Evolutionary conservation across 805 yeast species (phyloP).

Genomic region (Metschnikowia gruessii): DNA sequence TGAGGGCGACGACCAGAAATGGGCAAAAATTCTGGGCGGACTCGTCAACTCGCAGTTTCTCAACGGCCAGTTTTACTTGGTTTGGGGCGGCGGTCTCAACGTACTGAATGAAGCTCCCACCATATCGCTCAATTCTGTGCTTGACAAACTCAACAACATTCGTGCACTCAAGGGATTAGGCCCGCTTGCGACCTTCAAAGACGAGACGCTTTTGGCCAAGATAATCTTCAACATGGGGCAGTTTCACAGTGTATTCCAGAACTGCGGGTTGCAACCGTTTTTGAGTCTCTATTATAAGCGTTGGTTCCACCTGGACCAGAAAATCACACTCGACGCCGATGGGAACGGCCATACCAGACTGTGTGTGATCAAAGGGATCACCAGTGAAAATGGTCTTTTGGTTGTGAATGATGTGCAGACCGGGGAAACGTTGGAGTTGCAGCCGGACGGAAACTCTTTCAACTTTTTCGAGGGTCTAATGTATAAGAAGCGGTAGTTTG

Average conservation of each 20-base stretch:
- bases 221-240: conserved; percentile 62
- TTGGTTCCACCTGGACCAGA: conserved; percentile 83
- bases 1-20: conserved; percentile 59
- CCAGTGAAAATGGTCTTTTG: conserved; percentile 79
- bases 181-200: conserved; percentile 45
- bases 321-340: conserved; percentile 49
- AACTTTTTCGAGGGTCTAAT: conserved; percentile 91
- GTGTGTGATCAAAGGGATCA: conserved; percentile 76
- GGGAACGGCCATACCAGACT: conserved; percentile 47
- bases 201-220: conserved; percentile 61
- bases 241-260: conserved; percentile 56
- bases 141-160: conserved; percentile 56
- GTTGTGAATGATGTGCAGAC: conserved; percentile 66
- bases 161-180: conserved; percentile 42
- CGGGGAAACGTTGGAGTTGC: conserved; percentile 63
- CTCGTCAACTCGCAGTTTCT: conserved; percentile 74
- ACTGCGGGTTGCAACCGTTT: conserved; percentile 65
- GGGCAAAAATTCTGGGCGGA: conserved; percentile 79
- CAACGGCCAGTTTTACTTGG: conserved; percentile 57
- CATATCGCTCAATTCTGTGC: conserved; percentile 74
- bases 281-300: conserved; percentile 68
- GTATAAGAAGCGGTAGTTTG: conserved; percentile 33
- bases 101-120: conserved; percentile 87
- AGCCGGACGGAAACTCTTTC: conserved; percentile 97
- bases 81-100: conserved; percentile 87